These are phyloP conservation scores for Pleurotus citrinopileatus DNA, from an alignment of 768 basidiomycete species.

Conservation along the genomic window DNA sequence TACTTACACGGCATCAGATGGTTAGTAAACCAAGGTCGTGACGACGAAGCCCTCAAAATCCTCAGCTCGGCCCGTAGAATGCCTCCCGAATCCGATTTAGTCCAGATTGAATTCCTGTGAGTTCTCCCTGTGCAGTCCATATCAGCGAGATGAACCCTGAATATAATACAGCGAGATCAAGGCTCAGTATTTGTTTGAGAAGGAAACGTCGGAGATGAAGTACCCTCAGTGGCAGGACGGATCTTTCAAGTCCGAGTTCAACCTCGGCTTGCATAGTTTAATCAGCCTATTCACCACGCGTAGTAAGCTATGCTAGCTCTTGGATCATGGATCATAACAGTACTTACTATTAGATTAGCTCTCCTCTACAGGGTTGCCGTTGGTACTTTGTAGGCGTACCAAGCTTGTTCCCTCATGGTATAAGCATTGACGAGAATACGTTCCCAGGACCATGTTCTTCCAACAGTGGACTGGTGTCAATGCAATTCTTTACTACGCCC, in stretches of 20 bases:
- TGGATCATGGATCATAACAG: neutral
- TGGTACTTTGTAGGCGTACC: conserved; percentile 54
- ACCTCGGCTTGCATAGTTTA: conserved; percentile 60
- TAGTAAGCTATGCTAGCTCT: conserved; percentile 24
- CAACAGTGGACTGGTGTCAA: conserved; percentile 83
- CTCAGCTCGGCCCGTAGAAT: conserved; percentile 58
- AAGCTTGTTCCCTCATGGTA: conserved; percentile 7
- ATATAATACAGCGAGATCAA: conserved; percentile 57
- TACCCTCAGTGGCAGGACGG: conserved; percentile 70
- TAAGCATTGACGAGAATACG: neutral
- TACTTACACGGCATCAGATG: conserved; percentile 36
- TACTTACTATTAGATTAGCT: conserved; percentile 27
- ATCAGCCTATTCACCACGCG: conserved; percentile 54
- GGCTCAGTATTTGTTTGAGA: conserved; percentile 71
- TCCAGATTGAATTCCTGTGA: conserved; percentile 73
- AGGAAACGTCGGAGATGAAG: conserved; percentile 51
- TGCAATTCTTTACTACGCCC: conserved; percentile 76
- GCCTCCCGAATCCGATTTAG: conserved; percentile 56
- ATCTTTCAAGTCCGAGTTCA: conserved; percentile 51
- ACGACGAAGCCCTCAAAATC: conserved; percentile 68
- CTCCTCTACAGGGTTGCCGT: conserved; percentile 62
- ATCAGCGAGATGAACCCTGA: neutral
- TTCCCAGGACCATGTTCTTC: conserved; percentile 65
- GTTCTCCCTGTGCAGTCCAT: conserved; percentile 21
- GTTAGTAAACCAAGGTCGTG: conserved; percentile 75